Percentiles rank a stretch among this genome's conserved stretches.
These are phyloP conservation scores for Aegilops sharonensis DNA, from an alignment of 176 grass and related monocot genomes.

Conservation along the genomic window DNA sequence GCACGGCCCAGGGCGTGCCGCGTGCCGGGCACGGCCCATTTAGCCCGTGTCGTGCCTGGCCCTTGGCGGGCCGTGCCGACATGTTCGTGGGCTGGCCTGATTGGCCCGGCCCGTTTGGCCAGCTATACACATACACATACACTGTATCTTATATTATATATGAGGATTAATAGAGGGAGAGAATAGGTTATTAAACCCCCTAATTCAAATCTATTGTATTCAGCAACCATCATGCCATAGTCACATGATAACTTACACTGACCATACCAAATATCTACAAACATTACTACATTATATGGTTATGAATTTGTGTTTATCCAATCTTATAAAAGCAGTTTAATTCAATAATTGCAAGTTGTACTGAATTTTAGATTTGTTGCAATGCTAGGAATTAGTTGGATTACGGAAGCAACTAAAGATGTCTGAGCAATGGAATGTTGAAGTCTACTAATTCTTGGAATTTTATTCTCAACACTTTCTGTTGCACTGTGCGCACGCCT, in stretches of 20 bases:
- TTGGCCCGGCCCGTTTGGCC: no score
- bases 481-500: background rate
- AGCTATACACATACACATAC: no score
- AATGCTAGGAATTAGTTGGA: conserved; percentile 53
- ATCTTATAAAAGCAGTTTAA: background rate
- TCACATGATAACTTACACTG: background rate
- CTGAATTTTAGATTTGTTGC: conserved; percentile 18
- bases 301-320: background rate
- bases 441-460: conserved; percentile 70
- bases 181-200: no score
- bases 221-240: background rate
- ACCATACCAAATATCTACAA: background rate
- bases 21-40: no score
- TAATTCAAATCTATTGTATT: no score
- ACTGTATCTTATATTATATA: no score
- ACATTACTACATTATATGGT: background rate
- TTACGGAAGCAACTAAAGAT: conserved; percentile 31
- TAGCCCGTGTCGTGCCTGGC: no score
- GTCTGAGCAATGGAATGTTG: conserved; percentile 83
- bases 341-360: background rate
- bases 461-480: background rate
- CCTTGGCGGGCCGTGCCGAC: no score
- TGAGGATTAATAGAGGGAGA: no score
- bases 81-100: no score
- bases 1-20: no score